Evolutionary conservation across 106 monocot species (phyloP), one percentile per base, ranked within the genome.

Genomic region (Allium sativum): DNA sequence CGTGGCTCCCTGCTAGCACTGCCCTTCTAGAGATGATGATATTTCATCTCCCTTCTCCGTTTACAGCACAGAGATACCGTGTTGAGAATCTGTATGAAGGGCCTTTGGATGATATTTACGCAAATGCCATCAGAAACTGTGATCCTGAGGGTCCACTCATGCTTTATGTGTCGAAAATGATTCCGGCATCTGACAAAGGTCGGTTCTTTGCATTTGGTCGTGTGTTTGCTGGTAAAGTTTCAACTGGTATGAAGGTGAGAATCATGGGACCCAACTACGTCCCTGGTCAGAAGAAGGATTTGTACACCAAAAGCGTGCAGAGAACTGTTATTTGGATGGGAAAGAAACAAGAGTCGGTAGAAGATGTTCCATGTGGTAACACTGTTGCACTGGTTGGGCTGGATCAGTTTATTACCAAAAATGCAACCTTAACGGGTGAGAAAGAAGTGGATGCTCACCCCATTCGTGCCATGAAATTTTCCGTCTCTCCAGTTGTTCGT

Each of bases 21-120:
- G 72, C 72, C 41, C 65, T 72, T 18, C 72, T 72, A 40, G 72
- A 72, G 44, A 72, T 72, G 72, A 72, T 72, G 72, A 65, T 72
- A 16, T 72, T 72, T 42, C 72, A 72, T 42, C 72, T 72, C 31
- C 65, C 72, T 9, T 65, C 72, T 52, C 72, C 72, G 8, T 14
- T 65, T 18, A 72, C 56, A 58, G 72, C 72, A n/a, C 72, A 72
- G 65, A 72, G 17, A 40, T 72, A 72, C 40, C 72, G 72, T 65
- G 72, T 72, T 3, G 72, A 72, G 65, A 72, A 72, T 45, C 46
- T 72, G 7, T 72, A 72, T 0, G 72, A 72, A n/a, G 72, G 72
- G 14, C 72, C 72, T 1, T 56, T 72, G 7, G 65, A 72, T 43
- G 72, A 72, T 56, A 18, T 48, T 6, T 72, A 72, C 64, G 72